Percentiles rank a stretch among this genome's conserved stretches.
These are phyloP conservation scores for Abrus pulchellus DNA, from an alignment of 306 rosid genomes.

Conservation along the genomic window DNA sequence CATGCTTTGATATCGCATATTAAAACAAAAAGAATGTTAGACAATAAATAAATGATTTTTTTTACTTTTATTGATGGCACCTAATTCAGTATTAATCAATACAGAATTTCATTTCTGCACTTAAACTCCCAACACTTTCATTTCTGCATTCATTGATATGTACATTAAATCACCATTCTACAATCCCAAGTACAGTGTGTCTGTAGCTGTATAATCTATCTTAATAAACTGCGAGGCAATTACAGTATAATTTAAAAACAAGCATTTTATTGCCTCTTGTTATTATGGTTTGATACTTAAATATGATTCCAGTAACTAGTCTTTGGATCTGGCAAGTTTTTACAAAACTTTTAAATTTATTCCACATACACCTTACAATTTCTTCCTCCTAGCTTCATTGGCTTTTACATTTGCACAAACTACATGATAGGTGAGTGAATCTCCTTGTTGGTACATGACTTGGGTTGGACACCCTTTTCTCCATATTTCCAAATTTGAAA, in stretches of 20 bases:
- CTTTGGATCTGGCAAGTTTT: neutral
- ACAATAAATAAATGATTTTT: too few species aligned
- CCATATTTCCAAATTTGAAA: constrained; percentile 3
- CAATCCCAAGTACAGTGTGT: neutral
- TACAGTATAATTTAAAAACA: neutral
- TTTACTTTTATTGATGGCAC: too few species aligned
- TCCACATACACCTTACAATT: constrained; percentile 10
- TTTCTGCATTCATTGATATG: neutral
- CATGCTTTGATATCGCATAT: too few species aligned
- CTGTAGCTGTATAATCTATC: neutral
- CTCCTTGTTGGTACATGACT: neutral
- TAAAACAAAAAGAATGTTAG: too few species aligned
- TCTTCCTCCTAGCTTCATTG: constrained; percentile 18
- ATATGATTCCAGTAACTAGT: neutral
- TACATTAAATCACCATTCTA: neutral
- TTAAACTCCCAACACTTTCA: too few species aligned
- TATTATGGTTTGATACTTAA: neutral
- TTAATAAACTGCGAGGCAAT: constrained; percentile 5
- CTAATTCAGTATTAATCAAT: too few species aligned
- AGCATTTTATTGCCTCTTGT: neutral
- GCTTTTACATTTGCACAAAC: neutral
- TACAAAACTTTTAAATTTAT: neutral
- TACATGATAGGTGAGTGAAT: constrained; percentile 11
- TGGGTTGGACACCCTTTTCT: neutral
- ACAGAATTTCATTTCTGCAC: too few species aligned